These are phyloP conservation scores for Vigna nakashimae DNA, from an alignment of 306 rosid species.

Conservation along the genomic window DNA sequence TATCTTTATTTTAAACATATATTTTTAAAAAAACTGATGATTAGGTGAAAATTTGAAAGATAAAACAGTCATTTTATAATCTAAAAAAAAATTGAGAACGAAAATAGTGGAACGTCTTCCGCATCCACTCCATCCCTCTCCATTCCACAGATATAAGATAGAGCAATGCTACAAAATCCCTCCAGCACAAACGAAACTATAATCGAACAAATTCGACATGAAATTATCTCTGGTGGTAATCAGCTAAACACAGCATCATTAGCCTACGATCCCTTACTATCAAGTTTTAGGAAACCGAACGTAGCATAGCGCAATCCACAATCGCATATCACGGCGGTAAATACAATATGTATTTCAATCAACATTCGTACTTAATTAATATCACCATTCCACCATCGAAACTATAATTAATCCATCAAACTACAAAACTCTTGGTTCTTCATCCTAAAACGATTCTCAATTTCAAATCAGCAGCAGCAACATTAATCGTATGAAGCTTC, in stretches of 20 bases:
- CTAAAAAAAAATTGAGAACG: background rate
- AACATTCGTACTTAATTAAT: background rate
- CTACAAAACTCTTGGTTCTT: background rate
- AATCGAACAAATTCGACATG: conserved; percentile 7
- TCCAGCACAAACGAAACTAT: background rate
- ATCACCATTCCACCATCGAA: background rate
- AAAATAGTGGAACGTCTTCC: background rate
- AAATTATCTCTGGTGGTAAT: background rate
- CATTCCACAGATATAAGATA: background rate
- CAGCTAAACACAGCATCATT: background rate
- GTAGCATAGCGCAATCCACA: conserved; percentile 4
- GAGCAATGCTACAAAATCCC: conserved; percentile 5
- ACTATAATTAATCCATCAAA: background rate
- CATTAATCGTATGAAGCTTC: background rate
- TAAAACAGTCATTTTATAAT: background rate
- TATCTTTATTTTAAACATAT: no score
- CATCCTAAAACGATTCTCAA: background rate
- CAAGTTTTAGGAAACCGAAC: background rate
- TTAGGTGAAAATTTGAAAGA: background rate
- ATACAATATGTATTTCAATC: background rate
- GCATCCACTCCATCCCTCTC: background rate
- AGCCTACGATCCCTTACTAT: conserved; percentile 1
- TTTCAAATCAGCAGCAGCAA: conserved; percentile 14
- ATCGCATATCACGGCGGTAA: background rate
- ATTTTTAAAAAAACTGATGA: background rate